These are phyloP conservation scores for Beauveria australis DNA, from an alignment of 2,329 filamentous ascomycete species.

Conservation along the genomic window DNA sequence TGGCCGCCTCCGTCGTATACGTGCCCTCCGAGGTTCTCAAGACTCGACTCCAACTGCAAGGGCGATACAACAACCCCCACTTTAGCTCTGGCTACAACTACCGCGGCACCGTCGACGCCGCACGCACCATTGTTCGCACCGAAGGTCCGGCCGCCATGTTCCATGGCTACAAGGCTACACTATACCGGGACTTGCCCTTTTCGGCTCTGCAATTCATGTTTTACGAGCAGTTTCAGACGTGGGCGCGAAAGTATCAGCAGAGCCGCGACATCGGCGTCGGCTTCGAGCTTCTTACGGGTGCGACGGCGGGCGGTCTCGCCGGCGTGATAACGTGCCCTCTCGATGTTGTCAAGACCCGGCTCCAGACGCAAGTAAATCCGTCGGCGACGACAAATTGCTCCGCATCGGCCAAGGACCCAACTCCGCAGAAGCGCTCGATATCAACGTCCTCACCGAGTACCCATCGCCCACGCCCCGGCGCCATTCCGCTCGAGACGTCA, in stretches of 20 bases:
- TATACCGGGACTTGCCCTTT: slow-evolving; percentile 90
- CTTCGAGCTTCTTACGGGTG: slow-evolving; percentile 82
- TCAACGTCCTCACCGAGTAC: slow-evolving; percentile 87
- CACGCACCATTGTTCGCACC: slow-evolving; percentile 70
- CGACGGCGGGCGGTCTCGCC: slow-evolving; percentile 81
- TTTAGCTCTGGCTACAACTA: slow-evolving; percentile 97
- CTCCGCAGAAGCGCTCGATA: slow-evolving; percentile 61
- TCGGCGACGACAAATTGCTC: slow-evolving; percentile 18
- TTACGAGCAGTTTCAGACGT: slow-evolving; percentile 84
- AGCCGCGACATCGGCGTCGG: slow-evolving; percentile 77
- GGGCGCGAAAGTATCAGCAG: slow-evolving; percentile 71
- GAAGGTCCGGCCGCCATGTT: slow-evolving; percentile 86
- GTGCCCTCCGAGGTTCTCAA: slow-evolving; percentile 97
- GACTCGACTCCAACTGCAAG: slow-evolving; percentile 91
- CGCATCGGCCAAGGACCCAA: slow-evolving; percentile 24
- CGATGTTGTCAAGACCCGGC: slow-evolving; percentile 93
- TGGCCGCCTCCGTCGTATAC: slow-evolving; percentile 86
- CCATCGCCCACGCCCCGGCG: slow-evolving; percentile 68
- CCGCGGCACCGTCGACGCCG: slow-evolving; percentile 73
- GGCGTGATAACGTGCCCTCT: slow-evolving; percentile 92
- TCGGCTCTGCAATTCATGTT: slow-evolving; percentile 97
- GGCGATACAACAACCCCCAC: slow-evolving; percentile 87
- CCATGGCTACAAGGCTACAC: slow-evolving; percentile 92
- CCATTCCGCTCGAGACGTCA: slow-evolving; percentile 76
- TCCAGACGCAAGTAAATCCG: slow-evolving; percentile 76